A percentile compares a stretch with the other conserved stretches of the same genome.
Evolutionary conservation across 139 green algal genomes (phyloP).

Genomic region (Chlorella vulgaris): DNA sequence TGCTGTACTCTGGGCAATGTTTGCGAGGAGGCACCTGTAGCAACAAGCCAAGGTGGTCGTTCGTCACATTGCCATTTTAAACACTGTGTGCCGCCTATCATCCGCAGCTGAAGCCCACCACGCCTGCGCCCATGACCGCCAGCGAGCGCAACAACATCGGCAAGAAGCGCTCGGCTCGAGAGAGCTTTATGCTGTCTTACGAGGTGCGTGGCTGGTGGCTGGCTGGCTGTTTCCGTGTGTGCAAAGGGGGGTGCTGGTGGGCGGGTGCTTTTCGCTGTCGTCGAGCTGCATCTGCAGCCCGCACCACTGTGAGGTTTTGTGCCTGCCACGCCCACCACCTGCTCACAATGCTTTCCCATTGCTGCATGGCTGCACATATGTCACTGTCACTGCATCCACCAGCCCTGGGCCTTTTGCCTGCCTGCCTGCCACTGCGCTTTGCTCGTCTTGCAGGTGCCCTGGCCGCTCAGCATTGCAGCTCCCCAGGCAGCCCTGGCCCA

Average conservation of each 20-base stretch:
- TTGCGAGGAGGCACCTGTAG: too few relatives aligned
- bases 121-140: slow-evolving; percentile 40
- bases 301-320: too few relatives aligned
- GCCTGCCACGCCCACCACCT: too few relatives aligned
- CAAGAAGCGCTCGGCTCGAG: slow-evolving; percentile 44
- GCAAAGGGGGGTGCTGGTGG: not conserved
- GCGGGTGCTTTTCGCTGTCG: not conserved
- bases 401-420: not conserved
- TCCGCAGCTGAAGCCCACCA: slow-evolving; percentile 21
- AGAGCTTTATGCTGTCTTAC: slow-evolving; percentile 71
- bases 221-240: not conserved
- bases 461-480: slow-evolving; percentile 85
- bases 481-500: slow-evolving; percentile 70
- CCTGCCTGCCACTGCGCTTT: not conserved
- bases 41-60: too few relatives aligned
- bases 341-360: not conserved
- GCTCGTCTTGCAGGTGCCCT: slow-evolving; percentile 44
- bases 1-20: not conserved
- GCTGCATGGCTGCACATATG: too few relatives aligned
- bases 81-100: too few relatives aligned
- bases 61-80: too few relatives aligned
- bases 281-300: too few relatives aligned
- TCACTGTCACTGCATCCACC: not conserved
- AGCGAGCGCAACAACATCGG: slow-evolving; percentile 29
- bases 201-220: slow-evolving; percentile 36